Base-by-base conservation (phyloP, 371 early-diverging fungal genomes). In the Chytridiales sp. region DNA sequence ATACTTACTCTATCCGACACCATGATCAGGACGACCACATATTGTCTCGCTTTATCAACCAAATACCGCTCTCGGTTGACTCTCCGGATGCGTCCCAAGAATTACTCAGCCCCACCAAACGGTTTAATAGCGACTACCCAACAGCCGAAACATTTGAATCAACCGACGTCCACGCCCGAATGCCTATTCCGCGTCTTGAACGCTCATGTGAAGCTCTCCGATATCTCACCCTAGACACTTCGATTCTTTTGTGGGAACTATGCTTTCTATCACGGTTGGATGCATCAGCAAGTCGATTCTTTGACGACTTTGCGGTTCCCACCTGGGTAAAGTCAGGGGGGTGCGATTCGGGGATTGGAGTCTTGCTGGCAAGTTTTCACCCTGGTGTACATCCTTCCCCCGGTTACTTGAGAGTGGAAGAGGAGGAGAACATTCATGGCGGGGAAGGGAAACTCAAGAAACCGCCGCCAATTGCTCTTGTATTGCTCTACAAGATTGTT, bases 191-290 rank as follows among this genome's bases (percentile, higher is more conserved):
- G 8, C 4, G 24, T 1, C 15, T 19, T 3, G 21, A 40, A 49
- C 1, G 13, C 6, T 48, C 50, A n/a, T 50, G 50, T 49, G n/a
- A 29, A 4, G 32, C 19, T 1, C 41, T 59, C 36, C 13, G 17
- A 48, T 38, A 40, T 17, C 5, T 17, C 17, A 22, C 30, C 8
- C 22, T 59, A 13, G 59, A 59, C 41, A 29, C 40, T 1, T 24
- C 40, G 6, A 50, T 24, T 6, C 24, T 59, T 8, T 40, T 59
- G 38, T 59, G 59, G 59, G 59, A 59, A 35, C 30, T 47, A n/a
- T 27, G 59, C 13, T 59, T 59, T 27, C 13, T 31, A 21, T 27
- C 59, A 19, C 47, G 31, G 27, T 27, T 41, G 29, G 49, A 59
- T 15, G 11, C 34, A 0, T n/a, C 19, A 29, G 44, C 46, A 13